A percentile compares a stretch with the other conserved stretches of the same genome.
Evolutionary conservation across 1,139 yeast genomes (phyloP).

Genomic region (Hyphopichia fennica): DNA sequence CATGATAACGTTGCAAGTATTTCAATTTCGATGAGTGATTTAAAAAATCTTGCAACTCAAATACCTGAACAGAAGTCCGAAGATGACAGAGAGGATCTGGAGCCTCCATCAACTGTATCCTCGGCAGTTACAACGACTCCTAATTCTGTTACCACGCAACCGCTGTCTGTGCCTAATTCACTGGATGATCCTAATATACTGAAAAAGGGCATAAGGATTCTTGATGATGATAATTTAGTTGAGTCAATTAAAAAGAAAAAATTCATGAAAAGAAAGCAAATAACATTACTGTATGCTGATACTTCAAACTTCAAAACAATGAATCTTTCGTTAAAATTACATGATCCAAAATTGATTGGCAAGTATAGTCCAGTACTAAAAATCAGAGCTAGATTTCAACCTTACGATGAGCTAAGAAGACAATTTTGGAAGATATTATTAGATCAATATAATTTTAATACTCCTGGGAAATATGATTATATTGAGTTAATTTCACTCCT

Average conservation of each 20-base stretch:
- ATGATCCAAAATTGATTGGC: slow-evolving; percentile 31
- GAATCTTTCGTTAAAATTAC: slow-evolving; percentile 37
- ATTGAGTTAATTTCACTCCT: slow-evolving; percentile 59
- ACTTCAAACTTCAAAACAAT: slow-evolving; percentile 45
- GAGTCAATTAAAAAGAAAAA: slow-evolving; percentile 28
- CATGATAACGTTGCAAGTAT: slow-evolving; percentile 81
- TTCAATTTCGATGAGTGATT: slow-evolving; percentile 51
- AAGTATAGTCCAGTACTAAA: slow-evolving; percentile 55
- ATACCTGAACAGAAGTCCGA: background rate
- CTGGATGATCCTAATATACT: slow-evolving; percentile 3
- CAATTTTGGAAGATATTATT: slow-evolving; percentile 71
- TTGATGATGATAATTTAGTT: slow-evolving; percentile 34
- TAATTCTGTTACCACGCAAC: background rate
- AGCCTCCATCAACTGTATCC: background rate
- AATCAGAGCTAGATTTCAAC: slow-evolving; percentile 64
- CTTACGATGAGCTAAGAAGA: slow-evolving; percentile 63
- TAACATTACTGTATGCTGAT: slow-evolving; percentile 32
- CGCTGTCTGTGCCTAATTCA: background rate
- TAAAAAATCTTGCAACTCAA: slow-evolving; percentile 34
- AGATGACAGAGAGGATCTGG: background rate
- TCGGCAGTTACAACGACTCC: background rate
- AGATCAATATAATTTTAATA: slow-evolving; percentile 42
- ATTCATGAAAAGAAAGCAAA: slow-evolving; percentile 27
- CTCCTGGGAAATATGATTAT: slow-evolving; percentile 43
- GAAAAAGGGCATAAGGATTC: slow-evolving; percentile 16